Base-by-base conservation (phyloP, 441 rosid species). In the Populus tomentosa region DNA sequence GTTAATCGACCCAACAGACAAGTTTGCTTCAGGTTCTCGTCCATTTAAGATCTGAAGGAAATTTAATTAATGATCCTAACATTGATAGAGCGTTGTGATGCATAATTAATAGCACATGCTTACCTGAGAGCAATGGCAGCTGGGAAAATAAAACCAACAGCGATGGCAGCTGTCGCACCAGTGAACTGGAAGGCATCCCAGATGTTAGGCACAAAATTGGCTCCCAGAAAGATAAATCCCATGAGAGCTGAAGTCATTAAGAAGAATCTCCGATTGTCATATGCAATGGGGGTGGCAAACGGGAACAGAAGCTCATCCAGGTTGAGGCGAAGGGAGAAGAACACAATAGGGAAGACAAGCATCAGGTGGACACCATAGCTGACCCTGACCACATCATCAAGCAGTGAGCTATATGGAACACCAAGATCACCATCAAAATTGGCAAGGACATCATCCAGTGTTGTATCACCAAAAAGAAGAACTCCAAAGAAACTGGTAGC, bases 151-250 rank as follows among this genome's bases (percentile, higher is more conserved):
- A 76, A 91, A 71, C 88, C 92, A 26, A 91, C 89, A 74, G 89
- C 82, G 33, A 86, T 80, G 1, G 91, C 86, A 3, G 92, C 85
- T 3, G 92, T 89, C 40, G 95, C 93, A 50, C 91, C 93, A 0
- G 90, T 89, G 78, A 91, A 84, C 80, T 91, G 91, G 79, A 91
- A 91, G n/a, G 93, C 92, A 76, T 85, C 95, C 93, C 93, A 89
- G 82, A 91, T 88, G 61, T 87, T 83, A 5, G 93, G 92, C 71
- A 89, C 87, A 61, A 76, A 89, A 81, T 82, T 91, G 62, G 95
- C 92, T 75, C 88, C 93, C 67, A 82, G 38, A 75, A 86, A 88
- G 67, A 91, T 80, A 7, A 85, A 77, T 68, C 87, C 87, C 90
- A 89, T 88, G 21, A 89, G 89, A 77, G 83, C 85, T 35, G 77